Conservation (phyloP, 2,329 filamentous ascomycete species). For the Ascochyta pisi region DNA sequence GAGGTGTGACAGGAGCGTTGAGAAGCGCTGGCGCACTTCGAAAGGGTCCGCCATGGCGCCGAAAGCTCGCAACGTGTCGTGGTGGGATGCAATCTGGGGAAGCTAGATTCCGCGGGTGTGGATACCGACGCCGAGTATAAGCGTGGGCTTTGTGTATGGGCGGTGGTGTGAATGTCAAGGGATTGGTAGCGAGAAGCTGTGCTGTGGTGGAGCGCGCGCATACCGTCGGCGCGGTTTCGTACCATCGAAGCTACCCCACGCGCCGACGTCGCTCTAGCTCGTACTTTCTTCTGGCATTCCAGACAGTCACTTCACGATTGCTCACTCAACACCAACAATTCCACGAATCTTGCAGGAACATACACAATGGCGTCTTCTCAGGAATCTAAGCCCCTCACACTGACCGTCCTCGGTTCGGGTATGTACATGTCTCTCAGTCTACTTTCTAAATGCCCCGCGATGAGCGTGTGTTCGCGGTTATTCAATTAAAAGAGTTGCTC, state of each 20-base stretch:
- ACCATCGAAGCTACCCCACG: slow-evolving; percentile 10
- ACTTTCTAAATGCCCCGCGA: neutral
- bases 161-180: neutral
- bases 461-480: neutral
- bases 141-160: neutral
- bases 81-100: neutral
- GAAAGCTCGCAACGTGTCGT: neutral
- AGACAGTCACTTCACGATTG: slow-evolving; percentile 14
- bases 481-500: neutral
- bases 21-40: slow-evolving; percentile 98
- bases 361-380: slow-evolving; percentile 39
- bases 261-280: slow-evolving; percentile 18
- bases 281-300: slow-evolving; percentile 2
- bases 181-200: neutral
- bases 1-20: slow-evolving; percentile 83
- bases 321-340: slow-evolving; percentile 13
- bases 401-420: slow-evolving; percentile 85
- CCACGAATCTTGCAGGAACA: neutral
- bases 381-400: slow-evolving; percentile 62
- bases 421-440: slow-evolving; percentile 52
- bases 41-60: slow-evolving; percentile 79
- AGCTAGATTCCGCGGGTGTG: neutral
- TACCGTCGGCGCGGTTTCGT: slow-evolving; percentile 26
- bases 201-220: slow-evolving; percentile 20
- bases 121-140: slow-evolving; percentile 1